Base-by-base conservation (phyloP, 768 basidiomycete species). In the Calocybe cyanea region DNA sequence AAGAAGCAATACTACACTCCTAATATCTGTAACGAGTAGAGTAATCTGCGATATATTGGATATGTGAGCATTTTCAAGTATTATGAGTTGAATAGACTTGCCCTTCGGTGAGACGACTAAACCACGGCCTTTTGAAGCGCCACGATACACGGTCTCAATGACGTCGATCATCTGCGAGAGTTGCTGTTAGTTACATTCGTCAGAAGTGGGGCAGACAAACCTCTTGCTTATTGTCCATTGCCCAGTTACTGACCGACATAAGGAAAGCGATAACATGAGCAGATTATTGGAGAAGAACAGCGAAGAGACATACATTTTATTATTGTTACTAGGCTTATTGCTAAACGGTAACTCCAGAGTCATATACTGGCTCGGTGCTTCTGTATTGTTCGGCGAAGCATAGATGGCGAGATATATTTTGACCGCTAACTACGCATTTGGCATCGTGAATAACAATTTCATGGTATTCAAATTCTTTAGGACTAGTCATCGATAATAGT, bases 261-360 rank as follows among this genome's bases (percentile, higher is more conserved):
- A 6, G 11, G 32, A 18, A 25, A 34, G 23, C n/a, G n/a, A n/a
- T n/a, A n/a, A n/a, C n/a, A n/a, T n/a, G n/a, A n/a, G n/a, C n/a
- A n/a, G n/a, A n/a, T n/a, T n/a, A 30, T 36, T 45, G n/a, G 33
- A 28, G 14, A 6, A 30, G 18, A 23, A 0, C 37, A 30, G 21
- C 45, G 10, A 17, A 21, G n/a, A 21, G 43, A 73, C 91, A 53
- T 47, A 94, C 93, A 96, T 96, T 73, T 98, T 97, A 70, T 97
- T 97, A 69, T 97, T 97, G 68, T 98, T 96, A 74, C 94, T 95
- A 40, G 94, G n/a, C n/a, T n/a, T n/a, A n/a, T n/a, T n/a, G n/a
- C n/a, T n/a, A n/a, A n/a, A n/a, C n/a, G n/a, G n/a, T n/a, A n/a
- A n/a, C n/a, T n/a, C n/a, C n/a, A n/a, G n/a, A n/a, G n/a, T n/a